Percentiles rank a stretch among this genome's conserved stretches.
phyloP scores from a whole-genome alignment of 805 yeast genomes.

The Monosporozyma yasuniensis region DNA sequence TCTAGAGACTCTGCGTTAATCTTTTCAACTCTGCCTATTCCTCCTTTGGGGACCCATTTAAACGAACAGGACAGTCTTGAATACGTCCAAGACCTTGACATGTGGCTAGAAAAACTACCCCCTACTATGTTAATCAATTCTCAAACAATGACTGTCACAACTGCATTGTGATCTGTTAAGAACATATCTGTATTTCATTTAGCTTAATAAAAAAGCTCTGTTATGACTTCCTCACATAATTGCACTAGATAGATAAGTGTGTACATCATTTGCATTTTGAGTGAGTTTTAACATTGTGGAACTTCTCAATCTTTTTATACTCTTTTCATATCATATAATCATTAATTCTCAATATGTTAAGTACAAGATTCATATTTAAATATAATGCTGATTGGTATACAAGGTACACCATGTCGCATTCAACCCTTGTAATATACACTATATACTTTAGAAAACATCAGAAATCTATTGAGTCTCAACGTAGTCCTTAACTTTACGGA shows the following conservation, averaged over 20 bases:
- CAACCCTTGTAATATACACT: neutral
- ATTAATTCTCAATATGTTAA: neutral
- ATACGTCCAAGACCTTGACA: conserved; percentile 64
- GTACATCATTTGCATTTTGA: neutral
- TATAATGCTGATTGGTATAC: neutral
- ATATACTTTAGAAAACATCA: neutral
- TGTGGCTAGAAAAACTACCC: conserved; percentile 77
- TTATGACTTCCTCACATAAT: neutral
- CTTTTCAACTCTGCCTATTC: conserved; percentile 86
- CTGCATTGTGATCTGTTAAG: conserved; percentile 49
- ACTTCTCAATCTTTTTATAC: neutral
- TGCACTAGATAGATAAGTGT: neutral
- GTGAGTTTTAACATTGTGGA: neutral
- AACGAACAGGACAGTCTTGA: conserved; percentile 60
- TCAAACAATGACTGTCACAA: conserved; percentile 92
- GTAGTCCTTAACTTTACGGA: conserved; percentile 46
- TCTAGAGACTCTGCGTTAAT: conserved; percentile 62
- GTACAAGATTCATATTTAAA: neutral
- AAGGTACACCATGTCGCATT: neutral
- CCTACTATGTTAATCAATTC: conserved; percentile 80
- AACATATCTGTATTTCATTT: too few species aligned
- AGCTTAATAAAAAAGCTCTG: neutral
- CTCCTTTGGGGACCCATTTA: conserved; percentile 71
- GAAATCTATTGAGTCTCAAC: neutral
- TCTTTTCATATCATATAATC: neutral